Evolutionary conservation across 2,329 filamentous ascomycete genomes (phyloP).

Genomic region (Cercospora sp.): DNA sequence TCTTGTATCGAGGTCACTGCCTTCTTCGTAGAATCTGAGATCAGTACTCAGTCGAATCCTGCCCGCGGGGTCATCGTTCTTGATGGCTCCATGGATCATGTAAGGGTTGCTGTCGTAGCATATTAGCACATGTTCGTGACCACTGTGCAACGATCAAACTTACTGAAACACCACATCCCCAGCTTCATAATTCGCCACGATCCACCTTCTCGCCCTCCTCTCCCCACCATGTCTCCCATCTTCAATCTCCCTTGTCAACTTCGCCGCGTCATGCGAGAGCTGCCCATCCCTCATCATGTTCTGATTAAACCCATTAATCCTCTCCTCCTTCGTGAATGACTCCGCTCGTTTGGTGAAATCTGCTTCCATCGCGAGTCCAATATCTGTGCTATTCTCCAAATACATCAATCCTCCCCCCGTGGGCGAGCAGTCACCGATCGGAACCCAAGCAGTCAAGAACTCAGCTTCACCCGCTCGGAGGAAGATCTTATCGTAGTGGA

Average conservation of each 20-base stretch:
- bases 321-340: conserved; percentile 38
- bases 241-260: conserved; percentile 24
- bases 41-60: conserved; percentile 47
- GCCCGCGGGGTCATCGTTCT: conserved; percentile 44
- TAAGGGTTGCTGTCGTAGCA: conserved; percentile 39
- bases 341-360: conserved; percentile 40
- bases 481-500: conserved; percentile 49
- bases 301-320: conserved; percentile 44
- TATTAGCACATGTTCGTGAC: neutral
- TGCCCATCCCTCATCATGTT: conserved; percentile 38
- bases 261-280: conserved; percentile 29
- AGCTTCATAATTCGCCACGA: conserved; percentile 57
- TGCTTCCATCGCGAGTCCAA: conserved; percentile 44
- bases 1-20: conserved; percentile 38
- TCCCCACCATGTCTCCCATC: neutral
- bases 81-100: conserved; percentile 45
- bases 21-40: conserved; percentile 46
- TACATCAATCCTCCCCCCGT: conserved; percentile 48
- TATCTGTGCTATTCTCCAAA: conserved; percentile 41
- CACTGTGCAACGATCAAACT: neutral
- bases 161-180: conserved; percentile 53
- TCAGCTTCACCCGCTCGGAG: conserved; percentile 43
- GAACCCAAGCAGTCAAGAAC: conserved; percentile 41
- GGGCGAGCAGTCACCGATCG: conserved; percentile 43
- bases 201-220: conserved; percentile 43